These are phyloP conservation scores for Ophiostoma ulmi DNA, from an alignment of 2,329 filamentous ascomycete genomes.

Conservation along the genomic window DNA sequence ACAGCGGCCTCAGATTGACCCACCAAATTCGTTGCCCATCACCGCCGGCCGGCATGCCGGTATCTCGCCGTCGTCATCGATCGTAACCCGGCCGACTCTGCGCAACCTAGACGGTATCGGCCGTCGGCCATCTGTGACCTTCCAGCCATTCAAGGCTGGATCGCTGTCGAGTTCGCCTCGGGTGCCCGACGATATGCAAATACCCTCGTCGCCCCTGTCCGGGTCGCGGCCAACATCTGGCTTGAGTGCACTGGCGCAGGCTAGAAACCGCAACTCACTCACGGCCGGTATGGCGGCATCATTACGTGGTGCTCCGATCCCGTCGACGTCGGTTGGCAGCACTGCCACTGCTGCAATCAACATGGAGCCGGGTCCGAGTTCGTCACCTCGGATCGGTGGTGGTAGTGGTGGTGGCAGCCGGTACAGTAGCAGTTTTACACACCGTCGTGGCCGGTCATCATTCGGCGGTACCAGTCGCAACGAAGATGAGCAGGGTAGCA, in stretches of 20 bases:
- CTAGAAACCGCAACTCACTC: conserved; percentile 65
- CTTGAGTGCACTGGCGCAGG: conserved; percentile 49
- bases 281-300: conserved; percentile 72
- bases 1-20: conserved; percentile 32
- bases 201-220: conserved; percentile 48
- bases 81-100: conserved; percentile 34
- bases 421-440: conserved; percentile 92
- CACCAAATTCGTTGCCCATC: conserved; percentile 52
- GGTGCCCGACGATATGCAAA: conserved; percentile 45
- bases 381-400: conserved; percentile 65
- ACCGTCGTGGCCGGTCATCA: conserved; percentile 72
- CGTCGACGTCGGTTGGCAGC: conserved; percentile 31
- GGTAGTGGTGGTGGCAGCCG: conserved; percentile 57
- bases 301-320: conserved; percentile 58
- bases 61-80: conserved; percentile 23
- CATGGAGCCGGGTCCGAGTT: conserved; percentile 57
- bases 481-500: conserved; percentile 72
- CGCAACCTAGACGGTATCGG: conserved; percentile 50
- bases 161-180: conserved; percentile 84
- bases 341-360: conserved; percentile 8
- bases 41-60: conserved; percentile 28
- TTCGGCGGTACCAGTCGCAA: conserved; percentile 65
- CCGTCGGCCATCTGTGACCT: conserved; percentile 77
- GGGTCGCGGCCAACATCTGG: conserved; percentile 45
- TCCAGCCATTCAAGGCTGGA: conserved; percentile 93